Evolutionary conservation across 1,139 yeast genomes (phyloP).

Genomic region (Scheffersomyces stambukii): DNA sequence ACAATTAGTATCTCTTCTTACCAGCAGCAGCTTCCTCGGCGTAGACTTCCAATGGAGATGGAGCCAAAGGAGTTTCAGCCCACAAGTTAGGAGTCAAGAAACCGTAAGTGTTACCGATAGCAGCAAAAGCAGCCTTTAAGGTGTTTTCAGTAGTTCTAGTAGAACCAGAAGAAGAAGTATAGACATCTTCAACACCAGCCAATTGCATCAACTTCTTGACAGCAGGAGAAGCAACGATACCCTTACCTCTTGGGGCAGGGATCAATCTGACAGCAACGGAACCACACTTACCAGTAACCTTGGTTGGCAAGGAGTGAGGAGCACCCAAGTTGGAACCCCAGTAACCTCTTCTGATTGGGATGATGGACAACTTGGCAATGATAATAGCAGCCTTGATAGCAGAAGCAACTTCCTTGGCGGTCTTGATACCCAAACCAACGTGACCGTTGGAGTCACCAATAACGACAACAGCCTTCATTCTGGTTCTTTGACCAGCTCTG

Average conservation of each 20-base stretch:
- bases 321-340: constrained; percentile 99
- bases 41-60: constrained; percentile 93
- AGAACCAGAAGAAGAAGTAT: constrained; percentile 98
- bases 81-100: constrained; percentile 99
- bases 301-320: constrained; percentile 98
- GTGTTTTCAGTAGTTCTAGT: constrained; percentile 99
- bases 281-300: constrained; percentile 99
- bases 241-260: constrained; percentile 99
- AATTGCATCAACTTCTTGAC: constrained; percentile 98
- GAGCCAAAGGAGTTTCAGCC: constrained; percentile 78
- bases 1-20: constrained; percentile 70
- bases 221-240: constrained; percentile 99
- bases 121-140: constrained; percentile 98
- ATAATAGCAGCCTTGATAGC: constrained; percentile 99
- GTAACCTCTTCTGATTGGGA: constrained; percentile 99
- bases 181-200: constrained; percentile 99
- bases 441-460: constrained; percentile 99
- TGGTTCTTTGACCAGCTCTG: constrained; percentile 99
- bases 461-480: constrained; percentile 99
- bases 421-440: constrained; percentile 99
- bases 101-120: constrained; percentile 99
- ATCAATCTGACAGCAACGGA: constrained; percentile 97
- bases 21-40: constrained; percentile 76
- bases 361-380: constrained; percentile 97
- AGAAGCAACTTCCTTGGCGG: constrained; percentile 99